Evolutionary conservation across 768 basidiomycete species (phyloP).

Genomic region (Leucocoprinus sp.): DNA sequence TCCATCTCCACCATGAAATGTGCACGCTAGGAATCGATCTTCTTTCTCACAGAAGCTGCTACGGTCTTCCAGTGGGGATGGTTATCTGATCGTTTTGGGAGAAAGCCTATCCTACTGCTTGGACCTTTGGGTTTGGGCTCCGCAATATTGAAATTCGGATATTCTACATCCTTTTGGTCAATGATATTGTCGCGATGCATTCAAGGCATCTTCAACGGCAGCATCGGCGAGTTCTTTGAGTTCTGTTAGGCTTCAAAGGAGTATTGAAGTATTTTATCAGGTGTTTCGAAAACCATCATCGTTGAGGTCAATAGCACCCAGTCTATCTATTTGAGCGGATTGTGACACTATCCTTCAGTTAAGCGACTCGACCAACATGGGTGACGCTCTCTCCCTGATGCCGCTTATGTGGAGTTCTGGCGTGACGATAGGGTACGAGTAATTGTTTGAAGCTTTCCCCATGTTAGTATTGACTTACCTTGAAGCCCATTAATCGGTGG

Average conservation of each 20-base stretch:
- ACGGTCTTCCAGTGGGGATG: constrained; percentile 39
- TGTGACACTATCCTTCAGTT: constrained; percentile 18
- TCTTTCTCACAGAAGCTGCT: constrained; percentile 36
- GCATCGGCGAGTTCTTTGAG: constrained; percentile 16
- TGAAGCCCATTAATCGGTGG: constrained; percentile 63
- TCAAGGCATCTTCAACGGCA: constrained; percentile 34
- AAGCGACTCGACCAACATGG: constrained; percentile 31
- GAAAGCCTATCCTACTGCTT: constrained; percentile 35
- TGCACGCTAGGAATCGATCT: constrained; percentile 37
- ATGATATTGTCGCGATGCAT: constrained; percentile 21
- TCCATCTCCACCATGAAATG: constrained; percentile 17
- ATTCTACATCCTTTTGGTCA: constrained; percentile 30
- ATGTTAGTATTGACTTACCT: background rate
- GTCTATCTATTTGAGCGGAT: background rate
- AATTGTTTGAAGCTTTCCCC: background rate
- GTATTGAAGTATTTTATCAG: constrained; percentile 14
- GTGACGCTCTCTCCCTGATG: constrained; percentile 27
- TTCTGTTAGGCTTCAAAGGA: background rate
- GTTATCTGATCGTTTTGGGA: constrained; percentile 34
- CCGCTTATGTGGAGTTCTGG: constrained; percentile 30
- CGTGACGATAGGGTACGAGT: constrained; percentile 22
- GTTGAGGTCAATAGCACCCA: constrained; percentile 28
- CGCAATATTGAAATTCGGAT: constrained; percentile 35
- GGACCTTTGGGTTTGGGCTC: constrained; percentile 33
- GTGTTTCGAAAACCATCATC: constrained; percentile 36